Conservation (phyloP, 192 early-diverging fungal genomes). For the Coemansia umbellata region DNA sequence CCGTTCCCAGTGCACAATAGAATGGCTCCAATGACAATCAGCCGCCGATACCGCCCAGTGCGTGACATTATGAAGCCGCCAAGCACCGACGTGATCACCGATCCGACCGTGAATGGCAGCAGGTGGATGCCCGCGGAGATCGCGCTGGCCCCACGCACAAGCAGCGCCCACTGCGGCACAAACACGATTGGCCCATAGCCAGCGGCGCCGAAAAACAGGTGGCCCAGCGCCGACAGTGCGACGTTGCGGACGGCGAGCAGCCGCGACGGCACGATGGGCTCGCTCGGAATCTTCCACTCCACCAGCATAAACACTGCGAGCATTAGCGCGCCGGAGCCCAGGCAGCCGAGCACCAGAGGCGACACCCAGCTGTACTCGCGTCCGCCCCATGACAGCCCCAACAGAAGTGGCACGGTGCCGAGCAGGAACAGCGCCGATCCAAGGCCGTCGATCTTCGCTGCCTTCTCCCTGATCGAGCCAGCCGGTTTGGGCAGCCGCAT, state of each 20-base stretch:
- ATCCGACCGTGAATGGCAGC: constrained; percentile 69
- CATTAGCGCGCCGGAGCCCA: constrained; percentile 50
- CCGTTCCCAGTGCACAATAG: constrained; percentile 61
- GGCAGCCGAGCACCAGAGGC: constrained; percentile 53
- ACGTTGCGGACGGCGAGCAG: constrained; percentile 61
- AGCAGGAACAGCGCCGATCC: constrained; percentile 50
- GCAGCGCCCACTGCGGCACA: constrained; percentile 77
- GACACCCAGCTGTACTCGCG: constrained; percentile 63
- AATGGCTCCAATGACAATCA: constrained; percentile 60
- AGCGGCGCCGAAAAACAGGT: constrained; percentile 62
- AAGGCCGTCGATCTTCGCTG: constrained; percentile 57
- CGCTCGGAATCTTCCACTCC: constrained; percentile 62
- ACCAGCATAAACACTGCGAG: constrained; percentile 56
- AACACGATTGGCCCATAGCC: constrained; percentile 70
- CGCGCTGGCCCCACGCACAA: constrained; percentile 69
- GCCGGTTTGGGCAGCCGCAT: constrained; percentile 58
- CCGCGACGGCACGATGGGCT: constrained; percentile 46
- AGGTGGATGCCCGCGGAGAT: constrained; percentile 70
- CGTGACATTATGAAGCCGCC: constrained; percentile 62
- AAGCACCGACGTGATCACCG: constrained; percentile 64
- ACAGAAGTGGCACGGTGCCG: constrained; percentile 49
- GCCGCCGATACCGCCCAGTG: constrained; percentile 57
- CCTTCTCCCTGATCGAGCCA: constrained; percentile 57
- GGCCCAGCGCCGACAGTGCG: constrained; percentile 55
- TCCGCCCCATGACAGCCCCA: constrained; percentile 64